Evolutionary conservation across 1,284 basidiomycete species (phyloP), one percentile per base, ranked within the genome.

Genomic region (Melanopsichium pennsylvanicum): DNA sequence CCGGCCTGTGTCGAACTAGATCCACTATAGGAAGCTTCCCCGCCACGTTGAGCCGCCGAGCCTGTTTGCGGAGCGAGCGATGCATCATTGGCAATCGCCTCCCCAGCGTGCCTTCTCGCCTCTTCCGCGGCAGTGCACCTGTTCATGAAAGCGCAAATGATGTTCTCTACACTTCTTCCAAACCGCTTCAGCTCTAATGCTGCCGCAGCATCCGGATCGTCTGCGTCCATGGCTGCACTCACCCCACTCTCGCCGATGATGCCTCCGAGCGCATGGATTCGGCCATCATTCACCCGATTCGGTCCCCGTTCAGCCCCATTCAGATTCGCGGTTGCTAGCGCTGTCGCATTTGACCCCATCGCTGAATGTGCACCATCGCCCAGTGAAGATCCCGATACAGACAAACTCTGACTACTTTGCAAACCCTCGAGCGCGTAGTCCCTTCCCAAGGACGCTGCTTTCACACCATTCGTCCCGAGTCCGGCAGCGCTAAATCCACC

Each of bases 71-170:
- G 16, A 5, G 3, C n/a, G 26, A 16, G 15, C 4, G 11, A 21
- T 18, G 38, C 22, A 8, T 33, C 31, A 16, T 6, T 25, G 8
- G 5, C 18, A 2, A 32, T 13, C 27, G 27, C 22, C 9, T 37
- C 26, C 9, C 33, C 31, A 5, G 40, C 39, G 5, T 38, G 38
- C 26, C 48, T 47, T 12, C 60, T 36, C 16, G 39, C 54, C 2
- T 15, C 21, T 23, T 59, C 52, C 8, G 50, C 48, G 11, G 47
- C 40, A 26, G 52, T 35, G 23, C 68, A 73, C 16, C 76, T 44
- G 22, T 78, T 77, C 40, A 80, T 57, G 39, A 77, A 75, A 7
- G 78, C 76, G 36, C 75, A 80, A 13, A 80, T 56, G 49, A 80
- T 72, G 44, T 74, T 76, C 34, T 79, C 75, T 4, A 76, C 71